Evolutionary conservation across 306 rosid genomes (phyloP).

Genomic region (Acacia melanoxylon): DNA sequence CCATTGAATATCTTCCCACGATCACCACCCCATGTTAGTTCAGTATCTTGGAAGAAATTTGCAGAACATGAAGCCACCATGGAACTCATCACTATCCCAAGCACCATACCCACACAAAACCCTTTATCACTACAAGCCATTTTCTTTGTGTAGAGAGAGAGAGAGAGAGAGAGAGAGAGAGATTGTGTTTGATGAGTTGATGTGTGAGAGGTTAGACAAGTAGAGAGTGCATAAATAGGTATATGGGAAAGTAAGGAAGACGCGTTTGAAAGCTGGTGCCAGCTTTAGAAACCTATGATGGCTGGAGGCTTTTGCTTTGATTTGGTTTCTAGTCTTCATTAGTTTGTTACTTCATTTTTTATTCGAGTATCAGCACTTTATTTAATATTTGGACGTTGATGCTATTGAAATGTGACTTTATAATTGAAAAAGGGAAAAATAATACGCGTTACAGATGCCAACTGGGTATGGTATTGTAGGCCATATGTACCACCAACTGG

Average conservation of each 20-base stretch:
- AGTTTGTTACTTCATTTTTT: not conserved
- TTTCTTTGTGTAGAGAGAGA: not conserved
- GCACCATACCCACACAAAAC: slow-evolving; percentile 28
- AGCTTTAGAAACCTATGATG: not conserved
- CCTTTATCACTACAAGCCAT: slow-evolving; percentile 15
- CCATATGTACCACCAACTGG: too few relatives aligned
- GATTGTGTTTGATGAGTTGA: slow-evolving; percentile 23
- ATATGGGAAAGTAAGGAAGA: not conserved
- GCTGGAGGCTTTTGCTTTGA: not conserved
- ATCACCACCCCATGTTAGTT: slow-evolving; percentile 61
- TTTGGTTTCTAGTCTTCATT: not conserved
- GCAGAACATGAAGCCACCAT: slow-evolving; percentile 40
- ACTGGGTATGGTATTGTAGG: not conserved
- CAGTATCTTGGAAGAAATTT: slow-evolving; percentile 63
- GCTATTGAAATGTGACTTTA: not conserved
- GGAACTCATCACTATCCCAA: slow-evolving; percentile 36
- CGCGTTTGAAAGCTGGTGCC: not conserved
- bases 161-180: slow-evolving; percentile 13
- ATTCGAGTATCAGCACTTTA: too few relatives aligned
- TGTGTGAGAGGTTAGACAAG: slow-evolving; percentile 25
- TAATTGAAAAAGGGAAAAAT: not conserved
- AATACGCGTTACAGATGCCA: not conserved
- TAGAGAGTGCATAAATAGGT: not conserved
- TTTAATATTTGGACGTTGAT: not conserved
- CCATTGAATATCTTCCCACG: slow-evolving; percentile 60